phyloP scores from a whole-genome alignment of 2,329 filamentous ascomycete genomes.

The Aspergillus sp. region DNA sequence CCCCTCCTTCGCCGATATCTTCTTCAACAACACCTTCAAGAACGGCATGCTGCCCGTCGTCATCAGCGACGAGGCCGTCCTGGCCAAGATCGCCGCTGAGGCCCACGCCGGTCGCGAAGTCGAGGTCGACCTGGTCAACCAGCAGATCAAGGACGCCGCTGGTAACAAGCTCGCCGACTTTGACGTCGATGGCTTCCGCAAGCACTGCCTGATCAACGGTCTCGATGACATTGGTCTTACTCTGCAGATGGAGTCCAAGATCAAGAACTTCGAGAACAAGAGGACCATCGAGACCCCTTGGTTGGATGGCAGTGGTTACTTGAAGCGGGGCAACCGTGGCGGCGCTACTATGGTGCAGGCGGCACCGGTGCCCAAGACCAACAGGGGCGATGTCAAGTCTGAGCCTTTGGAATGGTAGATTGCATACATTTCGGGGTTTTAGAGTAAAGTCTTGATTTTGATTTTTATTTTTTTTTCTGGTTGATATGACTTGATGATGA shows the following conservation, averaged over 20 bases:
- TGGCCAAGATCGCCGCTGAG: conserved; percentile 73
- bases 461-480: neutral
- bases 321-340: conserved; percentile 59
- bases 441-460: neutral
- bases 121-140: conserved; percentile 84
- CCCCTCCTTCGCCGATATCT: conserved; percentile 85
- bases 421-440: neutral
- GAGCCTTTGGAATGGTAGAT: conserved; percentile 87
- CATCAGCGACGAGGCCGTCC: conserved; percentile 66
- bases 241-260: conserved; percentile 89
- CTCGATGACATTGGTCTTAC: conserved; percentile 95
- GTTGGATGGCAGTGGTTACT: conserved; percentile 84
- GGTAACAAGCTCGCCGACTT: conserved; percentile 77
- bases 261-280: conserved; percentile 76
- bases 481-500: neutral
- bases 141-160: conserved; percentile 73
- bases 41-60: conserved; percentile 94
- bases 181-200: conserved; percentile 89
- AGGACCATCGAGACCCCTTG: conserved; percentile 80
- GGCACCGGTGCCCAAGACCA: conserved; percentile 79
- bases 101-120: conserved; percentile 79
- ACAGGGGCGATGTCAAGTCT: conserved; percentile 77
- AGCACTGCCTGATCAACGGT: conserved; percentile 90
- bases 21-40: conserved; percentile 99
- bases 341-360: conserved; percentile 63